phyloP scores from a whole-genome alignment of 306 rosid species.

The Lithocarpus polystachyus region DNA sequence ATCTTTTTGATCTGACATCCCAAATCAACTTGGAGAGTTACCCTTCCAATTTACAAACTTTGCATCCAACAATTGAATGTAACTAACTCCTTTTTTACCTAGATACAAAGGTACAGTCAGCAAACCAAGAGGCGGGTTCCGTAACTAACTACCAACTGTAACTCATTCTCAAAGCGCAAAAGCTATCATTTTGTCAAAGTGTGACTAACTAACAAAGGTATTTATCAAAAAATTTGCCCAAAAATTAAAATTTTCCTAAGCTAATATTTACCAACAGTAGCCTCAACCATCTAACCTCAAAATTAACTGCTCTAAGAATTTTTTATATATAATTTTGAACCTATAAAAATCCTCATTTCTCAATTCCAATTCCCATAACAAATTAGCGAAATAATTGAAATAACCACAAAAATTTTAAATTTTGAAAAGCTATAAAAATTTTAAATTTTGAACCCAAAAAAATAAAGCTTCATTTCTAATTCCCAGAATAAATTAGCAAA shows the following conservation, averaged over 20 bases:
- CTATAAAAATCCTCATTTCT: background rate
- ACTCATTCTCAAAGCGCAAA: background rate
- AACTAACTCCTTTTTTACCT: background rate
- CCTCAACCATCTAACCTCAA: background rate
- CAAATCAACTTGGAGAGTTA: background rate
- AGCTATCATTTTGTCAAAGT: background rate
- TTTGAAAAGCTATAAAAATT: too few species aligned
- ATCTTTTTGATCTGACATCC: background rate
- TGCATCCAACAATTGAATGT: background rate
- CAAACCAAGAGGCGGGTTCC: background rate
- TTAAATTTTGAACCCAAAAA: too few species aligned
- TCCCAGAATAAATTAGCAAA: background rate
- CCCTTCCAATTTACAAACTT: background rate
- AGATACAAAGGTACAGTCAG: background rate
- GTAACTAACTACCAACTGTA: background rate
- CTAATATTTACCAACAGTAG: background rate
- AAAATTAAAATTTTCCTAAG: background rate
- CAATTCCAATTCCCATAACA: background rate
- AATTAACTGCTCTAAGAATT: background rate
- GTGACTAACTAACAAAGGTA: too few species aligned
- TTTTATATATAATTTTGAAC: background rate
- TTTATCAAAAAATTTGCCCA: too few species aligned
- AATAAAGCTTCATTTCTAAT: background rate
- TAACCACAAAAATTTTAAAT: too few species aligned
- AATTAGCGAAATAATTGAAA: too few species aligned